Evolutionary conservation across 2,329 filamentous ascomycete genomes (phyloP).

Genomic region (Rhynchosporium agropyri): DNA sequence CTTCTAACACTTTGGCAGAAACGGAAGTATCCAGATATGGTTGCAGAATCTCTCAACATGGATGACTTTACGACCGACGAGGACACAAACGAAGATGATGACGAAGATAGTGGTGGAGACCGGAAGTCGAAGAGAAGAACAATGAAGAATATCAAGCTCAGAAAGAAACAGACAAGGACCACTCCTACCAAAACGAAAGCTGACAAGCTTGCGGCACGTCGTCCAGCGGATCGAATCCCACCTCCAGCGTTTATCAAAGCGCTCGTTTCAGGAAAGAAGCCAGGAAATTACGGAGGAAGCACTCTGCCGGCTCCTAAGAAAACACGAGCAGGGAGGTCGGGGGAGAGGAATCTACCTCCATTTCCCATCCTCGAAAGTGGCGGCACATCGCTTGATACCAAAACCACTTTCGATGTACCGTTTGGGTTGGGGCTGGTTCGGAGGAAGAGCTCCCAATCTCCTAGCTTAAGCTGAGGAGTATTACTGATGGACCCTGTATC

Average conservation of each 20-base stretch:
- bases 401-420: neutral
- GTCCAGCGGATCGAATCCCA: neutral
- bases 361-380: constrained; percentile 5
- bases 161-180: neutral
- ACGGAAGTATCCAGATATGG: neutral
- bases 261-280: neutral
- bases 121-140: neutral
- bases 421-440: neutral
- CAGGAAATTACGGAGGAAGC: neutral
- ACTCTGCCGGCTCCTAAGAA: neutral
- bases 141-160: constrained; percentile 7
- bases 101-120: neutral
- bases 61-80: constrained; percentile 5
- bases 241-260: constrained; percentile 6
- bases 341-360: neutral
- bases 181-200: neutral
- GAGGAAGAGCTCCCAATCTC: neutral
- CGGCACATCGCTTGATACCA: neutral
- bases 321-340: neutral
- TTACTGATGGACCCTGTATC: neutral
- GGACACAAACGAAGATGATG: neutral
- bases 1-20: constrained; percentile 1
- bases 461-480: neutral
- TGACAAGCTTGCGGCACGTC: neutral
- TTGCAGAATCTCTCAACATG: neutral